Conservation (phyloP, 352 stramenopile species). For the Pythium utonaiense region DNA sequence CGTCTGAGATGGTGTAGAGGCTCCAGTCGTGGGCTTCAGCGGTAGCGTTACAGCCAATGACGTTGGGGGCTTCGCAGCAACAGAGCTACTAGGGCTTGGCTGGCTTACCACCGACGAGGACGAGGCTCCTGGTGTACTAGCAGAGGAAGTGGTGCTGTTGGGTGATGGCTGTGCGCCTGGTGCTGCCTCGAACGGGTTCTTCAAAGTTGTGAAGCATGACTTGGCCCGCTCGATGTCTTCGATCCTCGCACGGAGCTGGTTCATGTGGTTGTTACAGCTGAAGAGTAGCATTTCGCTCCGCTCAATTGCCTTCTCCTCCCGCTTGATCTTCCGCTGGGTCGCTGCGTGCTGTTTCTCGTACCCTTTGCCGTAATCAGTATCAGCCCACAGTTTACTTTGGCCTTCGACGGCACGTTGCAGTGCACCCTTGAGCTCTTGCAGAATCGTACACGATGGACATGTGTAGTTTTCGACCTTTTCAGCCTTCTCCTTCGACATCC, state of each 20-base stretch:
- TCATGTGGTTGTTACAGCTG: constrained; percentile 81
- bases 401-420: constrained; percentile 46
- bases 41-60: constrained; percentile 24
- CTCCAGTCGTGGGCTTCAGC: background rate
- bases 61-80: background rate
- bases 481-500: constrained; percentile 90
- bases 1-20: constrained; percentile 1
- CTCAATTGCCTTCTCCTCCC: constrained; percentile 83
- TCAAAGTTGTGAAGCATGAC: constrained; percentile 34
- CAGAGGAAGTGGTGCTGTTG: background rate
- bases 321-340: constrained; percentile 74
- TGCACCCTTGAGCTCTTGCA: constrained; percentile 80
- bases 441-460: constrained; percentile 91
- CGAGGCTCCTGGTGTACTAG: background rate
- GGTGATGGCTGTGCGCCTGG: constrained; percentile 9
- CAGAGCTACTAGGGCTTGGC: background rate
- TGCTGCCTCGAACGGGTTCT: constrained; percentile 26
- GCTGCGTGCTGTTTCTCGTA: constrained; percentile 81
- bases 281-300: constrained; percentile 70
- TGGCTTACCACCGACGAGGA: background rate
- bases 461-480: constrained; percentile 96
- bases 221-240: constrained; percentile 75
- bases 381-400: constrained; percentile 77
- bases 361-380: constrained; percentile 77
- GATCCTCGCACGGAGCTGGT: constrained; percentile 60